Conservation (phyloP, 2,329 filamentous ascomycete genomes). For the Eutypella sp. region DNA sequence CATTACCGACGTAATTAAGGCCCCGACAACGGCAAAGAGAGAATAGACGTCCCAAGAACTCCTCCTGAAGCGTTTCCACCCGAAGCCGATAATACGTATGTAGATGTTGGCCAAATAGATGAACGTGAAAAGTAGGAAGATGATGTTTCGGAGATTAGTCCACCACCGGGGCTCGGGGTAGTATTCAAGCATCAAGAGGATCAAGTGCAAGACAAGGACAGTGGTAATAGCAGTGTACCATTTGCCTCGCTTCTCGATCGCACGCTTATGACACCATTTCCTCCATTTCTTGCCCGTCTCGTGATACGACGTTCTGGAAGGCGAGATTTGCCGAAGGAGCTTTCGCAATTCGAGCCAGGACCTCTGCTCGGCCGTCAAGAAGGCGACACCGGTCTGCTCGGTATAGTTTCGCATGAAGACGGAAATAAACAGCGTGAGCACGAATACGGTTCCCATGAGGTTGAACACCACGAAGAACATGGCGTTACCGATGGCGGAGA, state of each 20-base stretch:
- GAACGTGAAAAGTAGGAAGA: slow-evolving; percentile 78
- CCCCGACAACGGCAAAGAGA: slow-evolving; percentile 70
- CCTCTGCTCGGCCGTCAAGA: slow-evolving; percentile 89
- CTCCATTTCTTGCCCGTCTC: slow-evolving; percentile 75
- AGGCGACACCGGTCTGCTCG: slow-evolving; percentile 95
- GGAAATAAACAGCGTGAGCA: slow-evolving; percentile 94
- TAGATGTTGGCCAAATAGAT: slow-evolving; percentile 78
- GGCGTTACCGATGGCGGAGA: slow-evolving; percentile 74
- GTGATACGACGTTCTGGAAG: slow-evolving; percentile 84
- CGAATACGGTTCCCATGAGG: slow-evolving; percentile 90
- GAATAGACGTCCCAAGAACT: slow-evolving; percentile 97
- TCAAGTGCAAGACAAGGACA: slow-evolving; percentile 74
- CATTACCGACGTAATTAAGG: slow-evolving; percentile 77
- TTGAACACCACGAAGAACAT: slow-evolving; percentile 97
- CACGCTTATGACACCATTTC: slow-evolving; percentile 90
- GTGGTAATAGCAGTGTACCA: slow-evolving; percentile 84
- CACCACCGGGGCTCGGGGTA: slow-evolving; percentile 69
- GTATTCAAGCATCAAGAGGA: slow-evolving; percentile 81
- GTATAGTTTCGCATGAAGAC: slow-evolving; percentile 99
- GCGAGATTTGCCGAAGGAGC: slow-evolving; percentile 84
- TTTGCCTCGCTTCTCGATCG: slow-evolving; percentile 86
- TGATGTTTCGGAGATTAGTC: slow-evolving; percentile 63
- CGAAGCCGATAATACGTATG: slow-evolving; percentile 81
- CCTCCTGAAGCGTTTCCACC: slow-evolving; percentile 84
- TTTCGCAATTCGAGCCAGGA: slow-evolving; percentile 96